These are phyloP conservation scores for Proliferodiscus dingleyae DNA, from an alignment of 2,329 filamentous ascomycete species.

Conservation along the genomic window DNA sequence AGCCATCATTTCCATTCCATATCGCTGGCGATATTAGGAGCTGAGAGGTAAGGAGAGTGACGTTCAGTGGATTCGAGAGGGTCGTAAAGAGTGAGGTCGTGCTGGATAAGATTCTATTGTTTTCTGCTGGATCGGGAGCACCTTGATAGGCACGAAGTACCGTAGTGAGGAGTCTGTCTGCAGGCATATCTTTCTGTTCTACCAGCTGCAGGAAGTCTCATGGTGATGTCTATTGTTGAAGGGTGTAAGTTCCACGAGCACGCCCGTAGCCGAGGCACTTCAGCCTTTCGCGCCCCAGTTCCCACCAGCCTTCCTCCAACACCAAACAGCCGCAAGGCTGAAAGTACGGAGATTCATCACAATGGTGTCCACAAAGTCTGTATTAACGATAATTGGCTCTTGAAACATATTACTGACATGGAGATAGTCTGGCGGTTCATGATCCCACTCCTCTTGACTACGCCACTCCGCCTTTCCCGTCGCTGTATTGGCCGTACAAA, in stretches of 20 bases:
- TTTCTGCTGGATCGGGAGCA: slow-evolving; percentile 21
- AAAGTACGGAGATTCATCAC: neutral
- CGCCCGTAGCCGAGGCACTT: slow-evolving; percentile 11
- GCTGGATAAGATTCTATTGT: slow-evolving; percentile 39
- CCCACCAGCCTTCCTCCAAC: neutral
- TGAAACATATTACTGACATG: slow-evolving; percentile 5
- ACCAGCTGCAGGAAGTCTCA: slow-evolving; percentile 5
- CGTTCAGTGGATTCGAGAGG: slow-evolving; percentile 54
- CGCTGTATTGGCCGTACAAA: slow-evolving; percentile 57
- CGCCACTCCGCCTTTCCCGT: slow-evolving; percentile 57
- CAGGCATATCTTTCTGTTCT: slow-evolving; percentile 23
- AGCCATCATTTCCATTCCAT: slow-evolving; percentile 47
- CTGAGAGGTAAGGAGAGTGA: slow-evolving; percentile 53
- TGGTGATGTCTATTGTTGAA: slow-evolving; percentile 1
- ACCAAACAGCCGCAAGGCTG: slow-evolving; percentile 6
- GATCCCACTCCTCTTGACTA: slow-evolving; percentile 44
- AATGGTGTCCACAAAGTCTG: slow-evolving; percentile 20
- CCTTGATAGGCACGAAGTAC: slow-evolving; percentile 31
- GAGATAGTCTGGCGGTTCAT: slow-evolving; percentile 21
- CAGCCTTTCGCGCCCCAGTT: slow-evolving; percentile 3
- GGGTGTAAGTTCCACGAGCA: neutral
- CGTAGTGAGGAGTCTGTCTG: slow-evolving; percentile 30
- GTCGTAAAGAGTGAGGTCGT: slow-evolving; percentile 52
- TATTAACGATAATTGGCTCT: neutral
- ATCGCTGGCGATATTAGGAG: slow-evolving; percentile 55